Evolutionary conservation across 768 basidiomycete genomes (phyloP).

Genomic region (Epithele typhae): DNA sequence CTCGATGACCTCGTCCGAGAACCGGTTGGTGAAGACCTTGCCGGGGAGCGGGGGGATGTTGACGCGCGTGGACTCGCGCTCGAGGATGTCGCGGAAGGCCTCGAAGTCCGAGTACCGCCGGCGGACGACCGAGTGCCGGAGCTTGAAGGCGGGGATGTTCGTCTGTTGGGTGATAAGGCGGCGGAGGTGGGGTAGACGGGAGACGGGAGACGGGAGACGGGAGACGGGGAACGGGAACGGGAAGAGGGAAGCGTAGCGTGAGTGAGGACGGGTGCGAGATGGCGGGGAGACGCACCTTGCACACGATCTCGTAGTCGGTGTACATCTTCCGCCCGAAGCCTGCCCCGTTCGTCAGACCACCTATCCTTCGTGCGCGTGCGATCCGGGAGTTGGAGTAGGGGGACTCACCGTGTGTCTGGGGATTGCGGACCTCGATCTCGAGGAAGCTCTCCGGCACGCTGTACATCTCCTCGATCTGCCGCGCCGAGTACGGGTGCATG

Average conservation of each 20-base stretch:
- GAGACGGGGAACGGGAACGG: neutral
- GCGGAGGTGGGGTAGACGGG: neutral
- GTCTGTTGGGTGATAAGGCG: conserved; percentile 49
- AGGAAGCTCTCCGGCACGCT: conserved; percentile 94
- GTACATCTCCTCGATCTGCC: conserved; percentile 96
- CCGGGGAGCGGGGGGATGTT: conserved; percentile 97
- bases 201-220: neutral
- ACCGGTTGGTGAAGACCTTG: conserved; percentile 97
- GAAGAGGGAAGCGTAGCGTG: neutral
- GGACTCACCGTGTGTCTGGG: conserved; percentile 87
- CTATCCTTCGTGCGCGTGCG: neutral
- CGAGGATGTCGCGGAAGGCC: conserved; percentile 96
- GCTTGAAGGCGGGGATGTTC: conserved; percentile 98
- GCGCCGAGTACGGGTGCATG: conserved; percentile 24
- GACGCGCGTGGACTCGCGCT: conserved; percentile 94
- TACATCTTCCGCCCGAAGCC: conserved; percentile 99
- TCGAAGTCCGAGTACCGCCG: conserved; percentile 66
- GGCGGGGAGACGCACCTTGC: conserved; percentile 62
- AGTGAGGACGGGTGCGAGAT: neutral
- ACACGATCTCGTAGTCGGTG: conserved; percentile 98
- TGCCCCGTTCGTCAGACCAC: conserved; percentile 24
- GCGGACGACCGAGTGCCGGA: conserved; percentile 65
- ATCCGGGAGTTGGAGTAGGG: no score
- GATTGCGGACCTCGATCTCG: conserved; percentile 96
- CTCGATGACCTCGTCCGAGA: conserved; percentile 98